Evolutionary conservation across 108 stramenopile genomes (phyloP).

Genomic region (Hondaea fermentalgiana): DNA sequence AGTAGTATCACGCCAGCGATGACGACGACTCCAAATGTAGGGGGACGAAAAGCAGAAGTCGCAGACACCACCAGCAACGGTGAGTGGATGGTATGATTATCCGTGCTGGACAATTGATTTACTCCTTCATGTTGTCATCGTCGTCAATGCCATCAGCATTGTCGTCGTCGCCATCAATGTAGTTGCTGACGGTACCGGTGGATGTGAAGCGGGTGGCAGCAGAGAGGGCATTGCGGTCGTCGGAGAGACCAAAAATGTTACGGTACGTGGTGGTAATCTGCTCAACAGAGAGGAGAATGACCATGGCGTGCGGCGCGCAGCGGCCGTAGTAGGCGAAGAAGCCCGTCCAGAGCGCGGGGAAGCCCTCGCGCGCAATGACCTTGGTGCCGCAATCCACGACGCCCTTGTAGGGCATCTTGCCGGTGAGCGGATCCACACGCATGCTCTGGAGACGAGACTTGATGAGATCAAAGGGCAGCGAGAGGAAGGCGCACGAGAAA

Average conservation of each 20-base stretch:
- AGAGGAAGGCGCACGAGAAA: conserved; percentile 88
- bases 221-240: not conserved
- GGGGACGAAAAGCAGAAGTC: no score
- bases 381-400: conserved; percentile 71
- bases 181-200: not conserved
- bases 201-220: conserved; percentile 12
- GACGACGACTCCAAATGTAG: no score
- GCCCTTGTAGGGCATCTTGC: conserved; percentile 81
- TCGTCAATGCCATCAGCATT: not conserved
- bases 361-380: conserved; percentile 73
- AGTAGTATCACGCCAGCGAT: no score
- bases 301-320: conserved; percentile 98
- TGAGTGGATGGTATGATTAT: no score
- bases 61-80: no score
- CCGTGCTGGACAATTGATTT: not conserved
- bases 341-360: conserved; percentile 81
- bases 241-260: conserved; percentile 17
- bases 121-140: not conserved
- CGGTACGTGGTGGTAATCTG: conserved; percentile 60
- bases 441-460: conserved; percentile 88
- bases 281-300: conserved; percentile 88
- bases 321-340: conserved; percentile 91
- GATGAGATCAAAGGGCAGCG: conserved; percentile 92
- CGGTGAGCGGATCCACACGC: conserved; percentile 65
- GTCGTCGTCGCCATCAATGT: conserved; percentile 6